A percentile compares a stretch with the other conserved stretches of the same genome.
Evolutionary conservation across 2,329 filamentous ascomycete species (phyloP).

Genomic region (Ilyonectria sp.): DNA sequence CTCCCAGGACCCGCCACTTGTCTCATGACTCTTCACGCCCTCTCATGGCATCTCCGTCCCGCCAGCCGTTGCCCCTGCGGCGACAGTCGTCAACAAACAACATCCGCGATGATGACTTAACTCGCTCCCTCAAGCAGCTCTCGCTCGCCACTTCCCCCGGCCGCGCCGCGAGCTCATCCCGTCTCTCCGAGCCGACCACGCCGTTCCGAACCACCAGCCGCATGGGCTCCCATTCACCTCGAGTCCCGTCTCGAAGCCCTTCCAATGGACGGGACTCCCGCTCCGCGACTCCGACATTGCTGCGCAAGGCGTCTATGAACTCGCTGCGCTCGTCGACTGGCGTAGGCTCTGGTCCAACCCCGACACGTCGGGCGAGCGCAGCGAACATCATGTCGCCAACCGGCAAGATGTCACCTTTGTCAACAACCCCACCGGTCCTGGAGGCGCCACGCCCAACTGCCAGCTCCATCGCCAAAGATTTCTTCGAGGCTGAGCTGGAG

Average conservation of each 20-base stretch:
- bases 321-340: slow-evolving; percentile 68
- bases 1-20: slow-evolving; percentile 21
- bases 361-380: slow-evolving; percentile 66
- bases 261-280: slow-evolving; percentile 60
- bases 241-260: slow-evolving; percentile 59
- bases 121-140: slow-evolving; percentile 62
- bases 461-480: slow-evolving; percentile 73
- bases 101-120: slow-evolving; percentile 53
- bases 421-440: slow-evolving; percentile 46
- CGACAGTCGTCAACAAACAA: slow-evolving; percentile 54
- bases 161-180: slow-evolving; percentile 47
- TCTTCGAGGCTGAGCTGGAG: slow-evolving; percentile 80
- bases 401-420: slow-evolving; percentile 54
- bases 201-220: slow-evolving; percentile 58
- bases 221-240: slow-evolving; percentile 47
- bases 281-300: slow-evolving; percentile 65
- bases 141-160: slow-evolving; percentile 57
- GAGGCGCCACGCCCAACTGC: slow-evolving; percentile 63
- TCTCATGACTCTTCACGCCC: slow-evolving; percentile 34
- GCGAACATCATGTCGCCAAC: slow-evolving; percentile 62
- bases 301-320: slow-evolving; percentile 71
- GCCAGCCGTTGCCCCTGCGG: slow-evolving; percentile 50
- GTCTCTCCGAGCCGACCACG: slow-evolving; percentile 55
- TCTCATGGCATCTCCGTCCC: slow-evolving; percentile 50
- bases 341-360: slow-evolving; percentile 53